Percentiles rank a stretch among this genome's conserved stretches.
phyloP scores from a whole-genome alignment of 768 basidiomycete species.

The Tricholoma sp. region DNA sequence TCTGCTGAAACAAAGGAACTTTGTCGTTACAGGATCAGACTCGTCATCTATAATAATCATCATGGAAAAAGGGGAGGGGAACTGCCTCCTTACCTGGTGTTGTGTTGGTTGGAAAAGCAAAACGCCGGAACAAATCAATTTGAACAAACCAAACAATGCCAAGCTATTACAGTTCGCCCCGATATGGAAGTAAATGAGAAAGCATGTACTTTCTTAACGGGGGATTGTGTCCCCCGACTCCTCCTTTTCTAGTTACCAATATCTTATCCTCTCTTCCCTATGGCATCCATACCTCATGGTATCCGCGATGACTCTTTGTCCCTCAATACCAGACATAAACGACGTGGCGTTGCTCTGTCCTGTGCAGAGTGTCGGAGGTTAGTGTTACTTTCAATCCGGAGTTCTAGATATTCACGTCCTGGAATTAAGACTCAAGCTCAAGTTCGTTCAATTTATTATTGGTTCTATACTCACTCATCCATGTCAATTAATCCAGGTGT shows the following conservation, averaged over 20 bases:
- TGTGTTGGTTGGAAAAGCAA: conserved; percentile 11
- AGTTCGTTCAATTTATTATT: conserved; percentile 35
- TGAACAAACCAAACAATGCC: conserved; percentile 19
- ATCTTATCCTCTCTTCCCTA: conserved; percentile 13
- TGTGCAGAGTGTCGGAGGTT: conserved; percentile 71
- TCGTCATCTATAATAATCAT: conserved; percentile 62
- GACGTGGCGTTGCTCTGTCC: conserved; percentile 50
- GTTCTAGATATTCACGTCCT: conserved; percentile 8
- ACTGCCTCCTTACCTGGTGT: conserved; percentile 16
- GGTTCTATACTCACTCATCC: conserved; percentile 6
- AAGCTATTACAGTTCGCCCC: conserved; percentile 15
- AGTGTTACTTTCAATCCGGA: conserved; percentile 11
- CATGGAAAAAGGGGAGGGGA: conserved; percentile 19
- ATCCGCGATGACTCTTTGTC: conserved; percentile 17
- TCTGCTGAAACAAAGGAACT: conserved; percentile 53
- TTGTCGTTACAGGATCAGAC: conserved; percentile 61
- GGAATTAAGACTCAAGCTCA: conserved; percentile 54
- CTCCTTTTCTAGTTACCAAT: conserved; percentile 19
- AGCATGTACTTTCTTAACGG: conserved; percentile 15
- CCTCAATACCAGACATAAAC: conserved; percentile 40
- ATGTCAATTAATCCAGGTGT: conserved; percentile 35
- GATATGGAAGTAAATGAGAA: conserved; percentile 8
- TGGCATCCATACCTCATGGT: conserved; percentile 18
- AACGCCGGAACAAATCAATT: conserved; percentile 7
- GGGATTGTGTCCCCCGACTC: conserved; percentile 22